phyloP scores from a whole-genome alignment of 2,329 filamentous ascomycete genomes.

The Chaetomiaceae sp. region DNA sequence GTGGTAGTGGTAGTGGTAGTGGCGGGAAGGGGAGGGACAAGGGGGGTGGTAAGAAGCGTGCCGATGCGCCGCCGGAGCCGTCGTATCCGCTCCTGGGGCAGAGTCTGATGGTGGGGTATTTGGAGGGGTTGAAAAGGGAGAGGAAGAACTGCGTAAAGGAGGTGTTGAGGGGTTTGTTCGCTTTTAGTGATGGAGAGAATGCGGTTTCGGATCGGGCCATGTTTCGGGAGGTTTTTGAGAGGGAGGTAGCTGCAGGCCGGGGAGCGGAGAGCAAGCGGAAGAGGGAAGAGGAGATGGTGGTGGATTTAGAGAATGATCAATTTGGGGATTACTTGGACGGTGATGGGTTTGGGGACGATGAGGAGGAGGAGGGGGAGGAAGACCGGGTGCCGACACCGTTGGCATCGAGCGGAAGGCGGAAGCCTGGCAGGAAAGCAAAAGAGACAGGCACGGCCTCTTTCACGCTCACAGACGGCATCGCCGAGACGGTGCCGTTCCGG shows the following conservation, averaged over 20 bases:
- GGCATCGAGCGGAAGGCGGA: constrained; percentile 27
- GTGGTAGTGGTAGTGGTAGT: too few species aligned
- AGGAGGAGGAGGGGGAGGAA: constrained; percentile 41
- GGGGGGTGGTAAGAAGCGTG: too few species aligned
- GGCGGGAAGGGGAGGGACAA: constrained; percentile 11
- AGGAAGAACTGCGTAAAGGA: constrained; percentile 46
- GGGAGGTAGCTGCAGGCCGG: constrained; percentile 53
- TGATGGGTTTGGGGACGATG: constrained; percentile 45
- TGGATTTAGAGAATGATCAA: constrained; percentile 57
- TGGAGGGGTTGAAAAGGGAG: constrained; percentile 38
- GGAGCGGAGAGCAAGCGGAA: constrained; percentile 47
- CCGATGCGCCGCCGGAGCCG: too few species aligned
- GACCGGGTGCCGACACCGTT: constrained; percentile 38
- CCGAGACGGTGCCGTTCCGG: constrained; percentile 57
- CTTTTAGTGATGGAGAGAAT: constrained; percentile 55
- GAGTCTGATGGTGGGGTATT: constrained; percentile 59
- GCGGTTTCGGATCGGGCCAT: constrained; percentile 46
- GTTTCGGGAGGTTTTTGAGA: constrained; percentile 64
- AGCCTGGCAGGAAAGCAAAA: constrained; percentile 33
- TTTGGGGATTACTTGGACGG: constrained; percentile 59
- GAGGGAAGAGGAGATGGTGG: constrained; percentile 32
- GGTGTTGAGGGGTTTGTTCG: constrained; percentile 58
- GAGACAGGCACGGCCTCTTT: constrained; percentile 25
- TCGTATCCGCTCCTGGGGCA: constrained; percentile 40
- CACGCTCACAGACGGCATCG: constrained; percentile 36